Evolutionary conservation across 495 filamentous ascomycete species (phyloP).

Genomic region (Pyronema omphalodes): DNA sequence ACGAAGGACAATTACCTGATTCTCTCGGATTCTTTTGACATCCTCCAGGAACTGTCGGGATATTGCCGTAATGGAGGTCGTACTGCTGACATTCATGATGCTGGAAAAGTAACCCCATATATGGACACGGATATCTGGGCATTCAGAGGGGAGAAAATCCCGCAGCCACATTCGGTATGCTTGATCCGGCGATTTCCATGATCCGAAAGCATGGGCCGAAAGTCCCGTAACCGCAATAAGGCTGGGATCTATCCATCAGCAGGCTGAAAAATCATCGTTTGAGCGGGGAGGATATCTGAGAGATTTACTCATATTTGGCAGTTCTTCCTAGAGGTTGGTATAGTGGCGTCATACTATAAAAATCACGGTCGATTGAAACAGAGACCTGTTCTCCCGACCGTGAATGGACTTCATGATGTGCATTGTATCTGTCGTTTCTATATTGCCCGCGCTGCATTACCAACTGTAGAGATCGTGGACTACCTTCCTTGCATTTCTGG

Average conservation of each 20-base stretch:
- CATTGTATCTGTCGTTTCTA: no score
- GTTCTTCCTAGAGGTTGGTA: neutral
- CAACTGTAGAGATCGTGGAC: no score
- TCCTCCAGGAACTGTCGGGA: no score
- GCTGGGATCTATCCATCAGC: neutral
- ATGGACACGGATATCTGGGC: neutral
- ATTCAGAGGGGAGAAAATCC: slow-evolving; percentile 3
- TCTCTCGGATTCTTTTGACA: no score
- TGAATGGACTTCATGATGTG: no score
- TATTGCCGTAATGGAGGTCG: no score
- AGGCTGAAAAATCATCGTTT: no score
- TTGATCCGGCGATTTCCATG: slow-evolving; percentile 3
- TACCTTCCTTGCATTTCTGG: no score
- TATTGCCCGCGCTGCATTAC: no score
- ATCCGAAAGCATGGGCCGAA: slow-evolving; percentile 6
- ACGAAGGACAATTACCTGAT: no score
- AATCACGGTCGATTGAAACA: neutral
- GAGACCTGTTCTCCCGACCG: no score
- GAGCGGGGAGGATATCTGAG: neutral
- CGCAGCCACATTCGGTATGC: slow-evolving; percentile 6
- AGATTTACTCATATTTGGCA: neutral
- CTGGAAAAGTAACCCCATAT: slow-evolving; percentile 8
- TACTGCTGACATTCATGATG: neutral
- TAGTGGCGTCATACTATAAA: slow-evolving; percentile 7
- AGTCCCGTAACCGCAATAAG: slow-evolving; percentile 7